Base-by-base conservation (phyloP, 257 asterid genomes). In the Fraxinus americana region DNA sequence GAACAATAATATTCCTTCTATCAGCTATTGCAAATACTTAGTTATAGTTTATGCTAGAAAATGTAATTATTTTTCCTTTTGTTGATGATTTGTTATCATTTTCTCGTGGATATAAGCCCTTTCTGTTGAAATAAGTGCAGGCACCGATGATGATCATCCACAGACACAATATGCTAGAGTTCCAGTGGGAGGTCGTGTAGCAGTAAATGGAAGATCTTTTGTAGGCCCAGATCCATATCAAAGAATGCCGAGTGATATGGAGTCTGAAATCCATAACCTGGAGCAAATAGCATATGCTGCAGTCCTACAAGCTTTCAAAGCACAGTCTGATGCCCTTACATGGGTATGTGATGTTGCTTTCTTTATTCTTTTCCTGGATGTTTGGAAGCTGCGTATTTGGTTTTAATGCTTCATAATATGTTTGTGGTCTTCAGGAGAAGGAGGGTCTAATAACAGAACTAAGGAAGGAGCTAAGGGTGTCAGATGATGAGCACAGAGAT, bases 251-350 rank as follows among this genome's bases (percentile, higher is more conserved):
- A 83, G 61, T 76, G 97, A 92, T 79, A 96, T 96, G 96, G 98
- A 96, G 79, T 78, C 54, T 35, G 95, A 93, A 89, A 93, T 96
- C 81, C 99, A 96, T 88, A 82, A 81, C 77, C 92, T 96, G 39
- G 99, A 96, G 87, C 97, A 96, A 86, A 92, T 92, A 83, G 99
- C 99, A 29, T 96, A 96, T 73, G 93, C 91, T 83, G 98, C 99
- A 77, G 87, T 96, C 67, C 87, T 96, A 61, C 91, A 97, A 81
- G 99, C 99, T 82, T 93, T 96, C 79, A 93, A 96, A 85, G 99
- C 99, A 11, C 99, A 96, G 81, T 96, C 99, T 43, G 97, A 96
- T 82, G 99, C 99, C 61, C 97, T 96, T 74, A 84, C 97, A 84
- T 96, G 99, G 99, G 99, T 96, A 93, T 61, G 29, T 72, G 30